phyloP scores from a whole-genome alignment of 306 rosid species.

The Cicer yamashitae region DNA sequence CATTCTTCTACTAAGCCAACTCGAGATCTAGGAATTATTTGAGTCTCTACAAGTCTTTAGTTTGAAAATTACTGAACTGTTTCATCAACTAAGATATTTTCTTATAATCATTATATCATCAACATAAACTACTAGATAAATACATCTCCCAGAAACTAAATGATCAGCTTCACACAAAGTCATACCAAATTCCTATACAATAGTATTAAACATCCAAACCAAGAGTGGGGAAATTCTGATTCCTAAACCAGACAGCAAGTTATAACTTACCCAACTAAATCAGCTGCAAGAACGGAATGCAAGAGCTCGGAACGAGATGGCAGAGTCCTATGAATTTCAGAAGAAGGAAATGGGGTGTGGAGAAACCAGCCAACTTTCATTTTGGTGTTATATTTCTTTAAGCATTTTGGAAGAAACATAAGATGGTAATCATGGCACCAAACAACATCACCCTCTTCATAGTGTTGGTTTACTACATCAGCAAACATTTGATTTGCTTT shows the following conservation, averaged over 20 bases:
- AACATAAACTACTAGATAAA: too few relatives aligned
- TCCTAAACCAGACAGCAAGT: slow-evolving; percentile 24
- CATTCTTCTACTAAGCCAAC: too few relatives aligned
- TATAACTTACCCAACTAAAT: slow-evolving; percentile 83
- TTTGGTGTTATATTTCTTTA: slow-evolving; percentile 69
- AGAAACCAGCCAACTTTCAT: slow-evolving; percentile 99
- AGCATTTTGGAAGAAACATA: slow-evolving; percentile 94
- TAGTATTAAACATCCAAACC: too few relatives aligned
- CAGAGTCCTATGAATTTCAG: slow-evolving; percentile 89
- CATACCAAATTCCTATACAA: too few relatives aligned
- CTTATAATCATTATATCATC: too few relatives aligned
- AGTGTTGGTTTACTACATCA: slow-evolving; percentile 79
- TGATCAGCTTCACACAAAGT: too few relatives aligned
- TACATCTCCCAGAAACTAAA: too few relatives aligned
- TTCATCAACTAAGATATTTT: too few relatives aligned
- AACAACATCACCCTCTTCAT: slow-evolving; percentile 93
- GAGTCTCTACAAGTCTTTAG: too few relatives aligned
- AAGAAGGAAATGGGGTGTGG: slow-evolving; percentile 98
- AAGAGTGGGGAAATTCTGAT: too few relatives aligned
- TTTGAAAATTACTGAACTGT: too few relatives aligned
- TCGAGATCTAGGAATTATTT: too few relatives aligned
- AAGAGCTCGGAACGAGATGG: slow-evolving; percentile 90
- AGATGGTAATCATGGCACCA: slow-evolving; percentile 99
- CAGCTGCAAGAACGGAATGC: slow-evolving; percentile 94
- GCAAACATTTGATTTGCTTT: slow-evolving; percentile 93